Evolutionary conservation across 2,329 filamentous ascomycete genomes (phyloP), one percentile per base, ranked within the genome.

Genomic region (Pseudogymnoascus sp.): DNA sequence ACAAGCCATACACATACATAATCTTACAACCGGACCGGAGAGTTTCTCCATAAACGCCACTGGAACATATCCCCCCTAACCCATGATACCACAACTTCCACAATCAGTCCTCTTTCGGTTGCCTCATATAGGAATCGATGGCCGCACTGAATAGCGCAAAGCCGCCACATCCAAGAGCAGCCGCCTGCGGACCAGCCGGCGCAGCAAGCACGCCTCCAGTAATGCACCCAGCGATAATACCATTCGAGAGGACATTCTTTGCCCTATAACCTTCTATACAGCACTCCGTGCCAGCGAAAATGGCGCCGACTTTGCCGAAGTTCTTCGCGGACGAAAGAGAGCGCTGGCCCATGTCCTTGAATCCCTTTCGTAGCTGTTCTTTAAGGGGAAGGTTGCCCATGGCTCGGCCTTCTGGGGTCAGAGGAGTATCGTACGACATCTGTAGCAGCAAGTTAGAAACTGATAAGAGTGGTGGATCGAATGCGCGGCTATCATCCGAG

Each of bases 381-480:
- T 87, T 84, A 67, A 93, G 82, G 28, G 95, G 93, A 18, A 99
- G 85, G n/a, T 81, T 80, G 43, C 79, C 73, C 64, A 87, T 71
- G 58, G 79, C 74, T 23, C 69, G 72, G 58, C 71, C 70, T 70
- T 76, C 76, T 45, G 75, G 69, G 38, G 78, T 77, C 59, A 92
- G 88, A 64, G 93, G 90, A 0, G 93, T 97, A 75, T 99, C 95
- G 83, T 99, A 99, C 77, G 91, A 89, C 95, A 99, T 99, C 91
- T 96, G 66, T 60, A 4, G 37, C 61, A 31, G 9, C 2, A 12
- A 40, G 31, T 62, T 49, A 63, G 62, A 23, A 18, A 40, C 14
- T 33, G 59, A 55, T 7, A 45, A 18, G n/a, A 14, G 9, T 33
- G 16, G 43, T 31, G 33, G 45, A 59, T 38, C 37, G 62, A 41